Conservation (phyloP, 768 basidiomycete species). For the Tricholoma flavovirens region DNA sequence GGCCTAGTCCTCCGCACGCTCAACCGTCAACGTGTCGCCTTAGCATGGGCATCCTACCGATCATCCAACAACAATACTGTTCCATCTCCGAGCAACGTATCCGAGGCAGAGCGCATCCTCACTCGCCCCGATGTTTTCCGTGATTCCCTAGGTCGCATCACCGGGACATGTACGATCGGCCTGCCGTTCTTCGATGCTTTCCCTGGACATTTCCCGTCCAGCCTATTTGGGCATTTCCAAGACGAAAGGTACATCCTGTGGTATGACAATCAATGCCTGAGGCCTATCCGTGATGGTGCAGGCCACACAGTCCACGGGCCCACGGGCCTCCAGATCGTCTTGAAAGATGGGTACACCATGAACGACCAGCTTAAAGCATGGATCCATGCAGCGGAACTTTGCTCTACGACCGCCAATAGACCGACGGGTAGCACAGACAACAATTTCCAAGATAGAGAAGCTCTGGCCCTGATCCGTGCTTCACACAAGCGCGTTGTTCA, state of each 20-base stretch:
- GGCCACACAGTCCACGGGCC: constrained; percentile 10
- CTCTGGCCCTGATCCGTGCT: constrained; percentile 15
- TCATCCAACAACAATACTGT: constrained; percentile 10
- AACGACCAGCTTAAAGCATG: constrained; percentile 54
- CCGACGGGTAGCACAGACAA: not conserved
- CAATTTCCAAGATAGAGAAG: constrained; percentile 5
- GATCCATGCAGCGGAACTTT: constrained; percentile 38
- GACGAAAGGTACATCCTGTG: constrained; percentile 51
- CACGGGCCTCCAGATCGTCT: constrained; percentile 35
- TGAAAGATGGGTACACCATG: constrained; percentile 44
- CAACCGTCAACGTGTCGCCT: constrained; percentile 51
- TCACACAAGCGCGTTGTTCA: constrained; percentile 13
- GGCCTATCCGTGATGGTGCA: not conserved
- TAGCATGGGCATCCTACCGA: constrained; percentile 46
- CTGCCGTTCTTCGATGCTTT: constrained; percentile 35
- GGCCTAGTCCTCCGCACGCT: constrained; percentile 51
- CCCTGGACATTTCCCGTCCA: constrained; percentile 19
- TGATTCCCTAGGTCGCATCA: constrained; percentile 22
- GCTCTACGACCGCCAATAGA: constrained; percentile 14
- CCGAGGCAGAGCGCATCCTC: constrained; percentile 42
- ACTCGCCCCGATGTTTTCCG: constrained; percentile 32
- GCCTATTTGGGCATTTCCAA: constrained; percentile 34
- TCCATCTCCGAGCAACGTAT: constrained; percentile 32
- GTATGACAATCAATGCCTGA: constrained; percentile 32
- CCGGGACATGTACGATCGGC: constrained; percentile 49